Percentiles rank a stretch among this genome's conserved stretches.
Evolutionary conservation across 139 green algal genomes (phyloP).

Genomic region (Closterium sp.): DNA sequence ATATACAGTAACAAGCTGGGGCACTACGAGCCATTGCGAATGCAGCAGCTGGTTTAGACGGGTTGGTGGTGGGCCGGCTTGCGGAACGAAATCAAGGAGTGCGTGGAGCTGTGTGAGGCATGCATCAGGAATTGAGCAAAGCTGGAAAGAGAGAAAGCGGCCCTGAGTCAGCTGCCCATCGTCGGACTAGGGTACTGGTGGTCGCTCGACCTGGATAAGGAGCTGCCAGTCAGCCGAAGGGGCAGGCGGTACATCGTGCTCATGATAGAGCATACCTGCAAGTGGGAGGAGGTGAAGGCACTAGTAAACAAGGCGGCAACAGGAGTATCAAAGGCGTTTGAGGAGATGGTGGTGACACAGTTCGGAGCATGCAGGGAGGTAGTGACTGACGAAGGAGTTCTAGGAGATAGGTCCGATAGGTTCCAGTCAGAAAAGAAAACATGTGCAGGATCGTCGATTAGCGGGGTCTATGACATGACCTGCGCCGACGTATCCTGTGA

Average conservation of each 20-base stretch:
- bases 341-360: conserved; percentile 3
- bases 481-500: too few relatives aligned
- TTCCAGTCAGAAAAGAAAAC: too few relatives aligned
- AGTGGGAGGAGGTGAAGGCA: conserved; percentile 31
- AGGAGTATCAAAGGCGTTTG: background rate
- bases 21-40: background rate
- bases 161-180: background rate
- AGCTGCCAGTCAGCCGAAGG: background rate
- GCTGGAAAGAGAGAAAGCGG: too few relatives aligned
- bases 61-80: background rate
- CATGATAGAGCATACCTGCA: conserved; percentile 44
- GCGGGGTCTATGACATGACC: too few relatives aligned
- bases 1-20: background rate
- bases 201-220: conserved; percentile 24
- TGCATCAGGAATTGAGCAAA: too few relatives aligned
- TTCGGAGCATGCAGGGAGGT: conserved; percentile 48
- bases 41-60: background rate
- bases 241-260: conserved; percentile 49
- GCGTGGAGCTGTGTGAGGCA: background rate
- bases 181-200: background rate
- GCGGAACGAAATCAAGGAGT: background rate
- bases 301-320: conserved; percentile 16
- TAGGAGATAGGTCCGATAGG: too few relatives aligned
- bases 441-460: too few relatives aligned
- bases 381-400: conserved; percentile 35